Evolutionary conservation across 2,329 filamentous ascomycete species (phyloP).

Genomic region (Ceratocystis ficicola): DNA sequence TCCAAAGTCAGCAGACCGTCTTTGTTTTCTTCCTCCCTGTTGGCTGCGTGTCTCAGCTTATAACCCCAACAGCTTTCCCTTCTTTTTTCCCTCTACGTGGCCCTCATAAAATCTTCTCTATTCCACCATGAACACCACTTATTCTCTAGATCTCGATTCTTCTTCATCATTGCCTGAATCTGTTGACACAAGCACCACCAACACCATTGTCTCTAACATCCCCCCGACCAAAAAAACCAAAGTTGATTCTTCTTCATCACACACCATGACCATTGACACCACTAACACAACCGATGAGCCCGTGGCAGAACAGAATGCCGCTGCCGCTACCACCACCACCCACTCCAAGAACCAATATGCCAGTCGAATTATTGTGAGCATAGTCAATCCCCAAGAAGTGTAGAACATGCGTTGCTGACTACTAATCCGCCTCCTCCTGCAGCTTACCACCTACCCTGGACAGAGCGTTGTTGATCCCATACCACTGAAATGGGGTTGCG

Average conservation of each 20-base stretch:
- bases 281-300: conserved; percentile 11
- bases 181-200: not conserved
- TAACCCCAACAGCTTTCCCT: conserved; percentile 14
- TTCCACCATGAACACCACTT: conserved; percentile 19
- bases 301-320: not conserved
- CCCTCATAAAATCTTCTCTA: not conserved
- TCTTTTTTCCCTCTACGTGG: not conserved
- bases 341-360: conserved; percentile 18
- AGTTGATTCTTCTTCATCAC: conserved; percentile 7
- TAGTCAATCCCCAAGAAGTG: not conserved
- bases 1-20: conserved; percentile 3
- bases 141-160: conserved; percentile 15
- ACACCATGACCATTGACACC: conserved; percentile 15
- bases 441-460: conserved; percentile 26
- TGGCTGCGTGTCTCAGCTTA: conserved; percentile 6
- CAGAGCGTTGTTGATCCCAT: conserved; percentile 26
- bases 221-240: conserved; percentile 9
- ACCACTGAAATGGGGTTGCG: conserved; percentile 24
- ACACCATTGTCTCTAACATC: not conserved
- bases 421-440: not conserved
- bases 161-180: conserved; percentile 7
- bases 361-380: conserved; percentile 21
- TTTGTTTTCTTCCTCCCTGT: not conserved
- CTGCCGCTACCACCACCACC: not conserved
- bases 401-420: not conserved